These are phyloP conservation scores for Ligustrum vulgare DNA, from an alignment of 257 asterid species.

Conservation along the genomic window DNA sequence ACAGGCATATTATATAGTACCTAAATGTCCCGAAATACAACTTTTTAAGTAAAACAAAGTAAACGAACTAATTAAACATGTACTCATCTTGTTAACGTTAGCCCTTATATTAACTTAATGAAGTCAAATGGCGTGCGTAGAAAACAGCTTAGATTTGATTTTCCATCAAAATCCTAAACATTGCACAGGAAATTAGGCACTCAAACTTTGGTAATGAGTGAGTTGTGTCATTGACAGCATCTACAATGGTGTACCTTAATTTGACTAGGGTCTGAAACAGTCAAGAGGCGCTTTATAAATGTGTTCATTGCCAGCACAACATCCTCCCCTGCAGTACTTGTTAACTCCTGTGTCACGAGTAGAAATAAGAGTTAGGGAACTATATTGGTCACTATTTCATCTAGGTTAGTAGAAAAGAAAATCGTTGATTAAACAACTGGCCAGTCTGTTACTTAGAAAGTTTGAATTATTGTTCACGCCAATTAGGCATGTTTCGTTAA, in stretches of 20 bases:
- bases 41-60: neutral
- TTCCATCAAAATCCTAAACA: too few species aligned
- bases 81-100: neutral
- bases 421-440: neutral
- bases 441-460: neutral
- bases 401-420: neutral
- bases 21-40: neutral
- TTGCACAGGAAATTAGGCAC: too few species aligned
- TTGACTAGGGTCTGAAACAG: constrained; percentile 84
- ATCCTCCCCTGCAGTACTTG: constrained; percentile 93
- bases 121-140: too few species aligned
- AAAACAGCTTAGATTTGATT: too few species aligned
- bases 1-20: neutral
- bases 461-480: neutral
- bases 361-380: constrained; percentile 20
- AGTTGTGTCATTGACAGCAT: constrained; percentile 3
- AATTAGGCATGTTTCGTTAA: neutral
- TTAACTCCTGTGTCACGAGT: constrained; percentile 64
- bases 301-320: constrained; percentile 64
- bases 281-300: constrained; percentile 26
- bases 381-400: neutral
- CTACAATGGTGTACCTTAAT: constrained; percentile 66
- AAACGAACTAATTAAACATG: constrained; percentile 14
- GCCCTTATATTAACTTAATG: too few species aligned
- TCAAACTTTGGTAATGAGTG: too few species aligned